Percentiles rank a stretch among this genome's conserved stretches.
phyloP scores from a whole-genome alignment of 345 rosid species.

The Citrus australasica region DNA sequence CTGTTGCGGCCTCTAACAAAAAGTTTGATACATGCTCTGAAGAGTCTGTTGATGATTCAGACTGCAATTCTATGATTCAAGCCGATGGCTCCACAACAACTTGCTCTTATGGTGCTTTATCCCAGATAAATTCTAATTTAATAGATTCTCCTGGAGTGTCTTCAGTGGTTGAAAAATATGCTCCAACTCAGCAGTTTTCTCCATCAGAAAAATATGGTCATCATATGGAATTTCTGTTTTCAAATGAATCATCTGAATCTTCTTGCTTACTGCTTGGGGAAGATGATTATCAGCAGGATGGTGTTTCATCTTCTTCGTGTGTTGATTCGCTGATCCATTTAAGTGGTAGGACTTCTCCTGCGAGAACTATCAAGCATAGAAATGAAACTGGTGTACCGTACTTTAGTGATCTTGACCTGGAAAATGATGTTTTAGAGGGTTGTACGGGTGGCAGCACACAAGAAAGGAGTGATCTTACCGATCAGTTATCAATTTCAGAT shows the following conservation, averaged over 20 bases:
- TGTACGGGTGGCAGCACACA: not conserved
- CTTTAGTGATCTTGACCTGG: not conserved
- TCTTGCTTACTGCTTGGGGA: conserved; percentile 6
- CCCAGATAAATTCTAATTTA: not conserved
- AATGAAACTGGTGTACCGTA: not conserved
- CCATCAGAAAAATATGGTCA: not conserved
- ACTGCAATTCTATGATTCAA: conserved; percentile 1
- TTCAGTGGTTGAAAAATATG: not conserved
- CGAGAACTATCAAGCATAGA: conserved; percentile 2
- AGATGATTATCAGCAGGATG: conserved; percentile 12
- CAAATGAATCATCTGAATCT: not conserved
- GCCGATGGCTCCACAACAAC: conserved; percentile 7
- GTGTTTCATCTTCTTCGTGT: not conserved
- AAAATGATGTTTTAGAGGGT: conserved; percentile 10
- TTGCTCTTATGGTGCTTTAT: conserved; percentile 2
- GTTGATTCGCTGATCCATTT: conserved; percentile 6
- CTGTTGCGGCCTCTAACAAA: not conserved
- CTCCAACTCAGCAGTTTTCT: not conserved
- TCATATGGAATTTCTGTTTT: conserved; percentile 7
- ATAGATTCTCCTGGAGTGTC: not conserved
- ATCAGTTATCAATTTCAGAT: conserved; percentile 2
- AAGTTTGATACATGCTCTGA: not conserved
- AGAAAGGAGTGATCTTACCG: not conserved
- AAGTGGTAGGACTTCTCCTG: not conserved
- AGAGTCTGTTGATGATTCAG: conserved; percentile 20